phyloP scores from a whole-genome alignment of 371 early-diverging fungal species.

The Quaeritorhiza haematococci region DNA sequence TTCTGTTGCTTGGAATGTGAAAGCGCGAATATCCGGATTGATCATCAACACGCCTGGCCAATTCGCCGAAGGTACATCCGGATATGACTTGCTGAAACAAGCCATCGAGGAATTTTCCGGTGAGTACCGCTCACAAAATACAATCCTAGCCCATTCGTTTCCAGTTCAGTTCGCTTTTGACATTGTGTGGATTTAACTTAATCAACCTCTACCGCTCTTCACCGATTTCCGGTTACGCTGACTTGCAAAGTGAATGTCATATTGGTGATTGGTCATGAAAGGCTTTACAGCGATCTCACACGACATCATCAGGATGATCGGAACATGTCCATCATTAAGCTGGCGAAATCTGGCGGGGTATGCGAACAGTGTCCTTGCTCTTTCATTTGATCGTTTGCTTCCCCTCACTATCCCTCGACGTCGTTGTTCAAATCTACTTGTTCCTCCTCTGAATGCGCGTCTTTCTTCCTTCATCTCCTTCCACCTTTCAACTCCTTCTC shows the following conservation, averaged over 20 bases:
- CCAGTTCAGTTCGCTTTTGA: too few relatives aligned
- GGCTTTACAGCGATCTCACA: slow-evolving; percentile 80
- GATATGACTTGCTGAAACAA: slow-evolving; percentile 25
- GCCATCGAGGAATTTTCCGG: slow-evolving; percentile 57
- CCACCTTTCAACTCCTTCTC: not conserved
- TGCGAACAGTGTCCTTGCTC: slow-evolving; percentile 4
- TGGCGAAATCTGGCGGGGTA: slow-evolving; percentile 91
- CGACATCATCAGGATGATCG: slow-evolving; percentile 44
- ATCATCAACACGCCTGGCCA: slow-evolving; percentile 53
- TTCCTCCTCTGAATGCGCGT: not conserved
- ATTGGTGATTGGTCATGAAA: slow-evolving; percentile 88
- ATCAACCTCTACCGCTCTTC: too few relatives aligned
- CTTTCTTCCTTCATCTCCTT: not conserved
- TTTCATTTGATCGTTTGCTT: too few relatives aligned
- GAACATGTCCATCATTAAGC: slow-evolving; percentile 67
- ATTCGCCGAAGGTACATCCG: slow-evolving; percentile 26
- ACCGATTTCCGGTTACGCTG: too few relatives aligned
- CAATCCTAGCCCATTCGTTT: too few relatives aligned
- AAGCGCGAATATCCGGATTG: slow-evolving; percentile 36
- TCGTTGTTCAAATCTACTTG: too few relatives aligned
- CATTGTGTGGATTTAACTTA: too few relatives aligned
- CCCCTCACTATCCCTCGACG: too few relatives aligned
- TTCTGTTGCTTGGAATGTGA: not conserved
- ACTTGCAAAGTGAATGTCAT: slow-evolving; percentile 64
- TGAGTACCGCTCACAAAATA: slow-evolving; percentile 28